Conservation (phyloP, 2,329 filamentous ascomycete species). For the Aspergillus neoniger region DNA sequence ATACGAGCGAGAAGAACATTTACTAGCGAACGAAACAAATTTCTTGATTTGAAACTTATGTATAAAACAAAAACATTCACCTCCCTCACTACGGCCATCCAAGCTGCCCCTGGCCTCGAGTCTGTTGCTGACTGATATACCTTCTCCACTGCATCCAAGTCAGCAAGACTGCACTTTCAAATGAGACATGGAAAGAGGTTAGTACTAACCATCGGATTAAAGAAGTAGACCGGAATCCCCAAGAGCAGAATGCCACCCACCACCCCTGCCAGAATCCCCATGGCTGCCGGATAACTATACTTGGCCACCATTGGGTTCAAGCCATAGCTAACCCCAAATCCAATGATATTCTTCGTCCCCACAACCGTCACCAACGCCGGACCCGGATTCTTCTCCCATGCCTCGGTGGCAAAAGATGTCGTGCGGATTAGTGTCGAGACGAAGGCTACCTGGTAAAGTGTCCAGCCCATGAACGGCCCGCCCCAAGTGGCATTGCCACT, state of each 20-base stretch:
- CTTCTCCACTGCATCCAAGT: not conserved
- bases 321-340: slow-evolving; percentile 33
- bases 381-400: slow-evolving; percentile 36
- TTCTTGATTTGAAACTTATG: too few species aligned
- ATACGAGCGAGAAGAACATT: too few species aligned
- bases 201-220: slow-evolving; percentile 25
- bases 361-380: slow-evolving; percentile 33
- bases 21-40: too few species aligned
- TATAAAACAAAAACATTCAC: too few species aligned
- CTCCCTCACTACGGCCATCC: too few species aligned
- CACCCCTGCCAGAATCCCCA: slow-evolving; percentile 28
- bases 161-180: not conserved
- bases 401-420: slow-evolving; percentile 39
- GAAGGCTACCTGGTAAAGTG: slow-evolving; percentile 26
- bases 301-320: slow-evolving; percentile 28
- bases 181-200: not conserved
- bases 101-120: not conserved
- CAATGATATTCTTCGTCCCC: slow-evolving; percentile 31
- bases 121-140: not conserved
- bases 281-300: slow-evolving; percentile 28
- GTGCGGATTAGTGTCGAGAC: slow-evolving; percentile 33
- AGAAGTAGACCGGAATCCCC: slow-evolving; percentile 28
- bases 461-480: slow-evolving; percentile 34
- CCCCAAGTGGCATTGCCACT: slow-evolving; percentile 26
- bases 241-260: slow-evolving; percentile 24